Percentiles rank a stretch among this genome's conserved stretches.
These are phyloP conservation scores for Gynochthodes officinalis DNA, from an alignment of 257 asterid genomes.

Conservation along the genomic window DNA sequence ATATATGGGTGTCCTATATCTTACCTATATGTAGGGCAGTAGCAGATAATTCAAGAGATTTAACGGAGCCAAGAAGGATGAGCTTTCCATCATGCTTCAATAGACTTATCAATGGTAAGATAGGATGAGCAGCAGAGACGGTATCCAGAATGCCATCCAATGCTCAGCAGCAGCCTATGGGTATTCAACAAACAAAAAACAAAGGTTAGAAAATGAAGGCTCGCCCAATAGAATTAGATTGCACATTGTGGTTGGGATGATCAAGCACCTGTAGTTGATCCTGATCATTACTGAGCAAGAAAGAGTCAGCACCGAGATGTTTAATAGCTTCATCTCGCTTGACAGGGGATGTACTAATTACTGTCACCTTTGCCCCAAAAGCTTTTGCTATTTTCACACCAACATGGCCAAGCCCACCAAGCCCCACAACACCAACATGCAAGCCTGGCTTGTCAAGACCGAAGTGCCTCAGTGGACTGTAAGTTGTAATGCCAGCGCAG, in stretches of 20 bases:
- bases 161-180: slow-evolving; percentile 7
- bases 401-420: slow-evolving; percentile 14
- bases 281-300: slow-evolving; percentile 10
- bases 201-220: not conserved
- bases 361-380: slow-evolving; percentile 3
- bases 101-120: slow-evolving; percentile 7
- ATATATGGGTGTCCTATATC: not conserved
- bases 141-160: slow-evolving; percentile 17
- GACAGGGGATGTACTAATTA: not conserved
- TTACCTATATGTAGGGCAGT: slow-evolving; percentile 11
- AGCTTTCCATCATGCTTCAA: slow-evolving; percentile 18
- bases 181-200: not conserved
- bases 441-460: slow-evolving; percentile 13
- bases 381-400: slow-evolving; percentile 13
- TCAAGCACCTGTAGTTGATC: slow-evolving; percentile 6
- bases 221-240: not conserved
- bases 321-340: slow-evolving; percentile 10
- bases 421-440: slow-evolving; percentile 14
- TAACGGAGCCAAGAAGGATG: slow-evolving; percentile 11
- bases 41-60: slow-evolving; percentile 14
- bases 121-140: slow-evolving; percentile 11
- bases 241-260: not conserved
- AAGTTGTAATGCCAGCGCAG: slow-evolving; percentile 8
- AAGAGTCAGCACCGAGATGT: slow-evolving; percentile 17
- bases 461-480: slow-evolving; percentile 12